phyloP scores from a whole-genome alignment of 1,284 basidiomycete genomes.

The Lignosus rhinocerotis region DNA sequence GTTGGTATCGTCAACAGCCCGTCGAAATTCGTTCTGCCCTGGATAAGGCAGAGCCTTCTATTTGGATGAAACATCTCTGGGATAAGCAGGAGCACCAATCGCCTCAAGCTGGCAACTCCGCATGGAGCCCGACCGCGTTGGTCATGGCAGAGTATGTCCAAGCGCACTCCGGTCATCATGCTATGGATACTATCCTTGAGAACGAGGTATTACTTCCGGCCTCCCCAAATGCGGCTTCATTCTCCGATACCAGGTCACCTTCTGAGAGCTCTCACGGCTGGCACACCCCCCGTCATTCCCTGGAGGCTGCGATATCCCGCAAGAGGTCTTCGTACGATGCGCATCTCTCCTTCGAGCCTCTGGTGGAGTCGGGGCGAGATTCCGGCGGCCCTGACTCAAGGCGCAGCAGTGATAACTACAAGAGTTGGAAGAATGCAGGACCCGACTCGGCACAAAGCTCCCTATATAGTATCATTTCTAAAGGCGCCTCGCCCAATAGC shows the following conservation, averaged over 20 bases:
- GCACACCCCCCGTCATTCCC: constrained; percentile 37
- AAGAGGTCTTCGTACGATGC: constrained; percentile 46
- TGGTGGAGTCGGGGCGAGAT: constrained; percentile 32
- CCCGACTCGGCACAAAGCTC: constrained; percentile 37
- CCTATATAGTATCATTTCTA: constrained; percentile 40
- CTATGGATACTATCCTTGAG: constrained; percentile 50
- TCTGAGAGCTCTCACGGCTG: constrained; percentile 33
- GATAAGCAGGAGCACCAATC: constrained; percentile 42
- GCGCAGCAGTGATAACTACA: constrained; percentile 46
- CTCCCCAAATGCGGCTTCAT: constrained; percentile 32
- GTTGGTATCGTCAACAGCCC: constrained; percentile 59
- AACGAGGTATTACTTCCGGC: constrained; percentile 28
- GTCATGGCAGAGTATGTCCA: constrained; percentile 65
- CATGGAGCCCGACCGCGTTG: constrained; percentile 65
- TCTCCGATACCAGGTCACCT: constrained; percentile 37
- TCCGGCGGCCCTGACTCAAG: constrained; percentile 44
- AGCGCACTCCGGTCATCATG: constrained; percentile 37
- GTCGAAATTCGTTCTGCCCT: constrained; percentile 46
- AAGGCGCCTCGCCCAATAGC: constrained; percentile 43
- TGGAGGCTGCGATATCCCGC: constrained; percentile 43
- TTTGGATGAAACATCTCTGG: constrained; percentile 67
- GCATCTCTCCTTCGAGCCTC: constrained; percentile 40
- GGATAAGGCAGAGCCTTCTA: constrained; percentile 63
- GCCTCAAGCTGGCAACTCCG: constrained; percentile 27
- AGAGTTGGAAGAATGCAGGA: constrained; percentile 36